Evolutionary conservation across 768 basidiomycete genomes (phyloP).

Genomic region (Termitomyces sp.): DNA sequence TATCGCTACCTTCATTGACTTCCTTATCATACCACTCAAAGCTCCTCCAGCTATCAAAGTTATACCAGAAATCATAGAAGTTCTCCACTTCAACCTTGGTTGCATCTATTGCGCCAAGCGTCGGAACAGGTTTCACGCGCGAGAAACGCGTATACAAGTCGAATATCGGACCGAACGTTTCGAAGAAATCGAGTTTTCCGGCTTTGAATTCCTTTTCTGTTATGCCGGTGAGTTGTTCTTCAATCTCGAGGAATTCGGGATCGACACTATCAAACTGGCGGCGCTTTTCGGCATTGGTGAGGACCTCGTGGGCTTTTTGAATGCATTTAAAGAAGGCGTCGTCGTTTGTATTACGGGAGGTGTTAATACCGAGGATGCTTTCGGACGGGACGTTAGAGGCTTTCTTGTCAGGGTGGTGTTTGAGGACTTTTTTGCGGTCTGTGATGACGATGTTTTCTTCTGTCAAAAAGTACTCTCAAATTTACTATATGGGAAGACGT

Average conservation of each 20-base stretch:
- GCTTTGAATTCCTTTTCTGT: too few species aligned
- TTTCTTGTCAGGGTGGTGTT: slow-evolving; percentile 98
- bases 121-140: slow-evolving; percentile 74
- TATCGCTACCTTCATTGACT: slow-evolving; percentile 95
- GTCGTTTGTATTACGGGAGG: slow-evolving; percentile 83
- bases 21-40: slow-evolving; percentile 99
- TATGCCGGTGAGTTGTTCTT: slow-evolving; percentile 19
- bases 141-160: slow-evolving; percentile 93
- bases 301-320: slow-evolving; percentile 94
- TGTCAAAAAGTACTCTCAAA: too few species aligned
- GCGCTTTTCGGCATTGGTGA: slow-evolving; percentile 80
- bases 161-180: slow-evolving; percentile 74
- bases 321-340: slow-evolving; percentile 99
- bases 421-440: slow-evolving; percentile 99
- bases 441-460: background rate
- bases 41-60: slow-evolving; percentile 97
- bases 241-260: slow-evolving; percentile 62
- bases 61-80: slow-evolving; percentile 99
- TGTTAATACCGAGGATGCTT: slow-evolving; percentile 41
- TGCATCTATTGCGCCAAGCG: slow-evolving; percentile 64
- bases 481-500: slow-evolving; percentile 26
- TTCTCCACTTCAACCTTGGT: slow-evolving; percentile 79
- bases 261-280: slow-evolving; percentile 98
- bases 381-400: slow-evolving; percentile 28
- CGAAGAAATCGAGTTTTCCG: slow-evolving; percentile 45